Percentiles rank a stretch among this genome's conserved stretches.
These are phyloP conservation scores for Athelia psychrophila DNA, from an alignment of 1,284 basidiomycete genomes.

Conservation along the genomic window DNA sequence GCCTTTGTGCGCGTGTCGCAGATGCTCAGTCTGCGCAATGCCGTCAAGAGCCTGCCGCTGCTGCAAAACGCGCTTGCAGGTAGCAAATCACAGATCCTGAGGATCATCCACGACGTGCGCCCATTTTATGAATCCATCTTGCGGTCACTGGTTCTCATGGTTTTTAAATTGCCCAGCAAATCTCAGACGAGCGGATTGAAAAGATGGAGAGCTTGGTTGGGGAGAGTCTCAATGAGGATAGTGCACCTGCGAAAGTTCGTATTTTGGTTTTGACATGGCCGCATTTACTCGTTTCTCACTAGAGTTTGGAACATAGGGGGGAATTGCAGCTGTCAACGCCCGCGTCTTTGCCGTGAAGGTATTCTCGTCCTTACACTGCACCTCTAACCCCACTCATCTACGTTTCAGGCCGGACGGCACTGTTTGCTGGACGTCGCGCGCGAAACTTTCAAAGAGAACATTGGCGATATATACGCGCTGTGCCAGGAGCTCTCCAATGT, in stretches of 20 bases:
- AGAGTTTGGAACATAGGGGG: slow-evolving; percentile 42
- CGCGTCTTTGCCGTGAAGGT: slow-evolving; percentile 85
- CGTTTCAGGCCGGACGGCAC: slow-evolving; percentile 77
- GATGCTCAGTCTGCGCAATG: slow-evolving; percentile 71
- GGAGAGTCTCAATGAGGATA: slow-evolving; percentile 71
- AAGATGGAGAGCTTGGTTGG: slow-evolving; percentile 60
- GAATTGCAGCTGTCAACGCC: slow-evolving; percentile 66
- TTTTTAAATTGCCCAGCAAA: slow-evolving; percentile 46
- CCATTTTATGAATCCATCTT: neutral
- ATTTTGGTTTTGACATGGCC: neutral
- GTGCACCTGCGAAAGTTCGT: slow-evolving; percentile 53
- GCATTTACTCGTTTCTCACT: neutral
- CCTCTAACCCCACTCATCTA: slow-evolving; percentile 1
- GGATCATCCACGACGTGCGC: slow-evolving; percentile 57
- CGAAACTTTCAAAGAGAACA: slow-evolving; percentile 89
- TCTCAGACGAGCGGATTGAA: slow-evolving; percentile 66
- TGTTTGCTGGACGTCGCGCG: slow-evolving; percentile 89
- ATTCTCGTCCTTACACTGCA: slow-evolving; percentile 1
- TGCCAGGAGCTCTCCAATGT: slow-evolving; percentile 55
- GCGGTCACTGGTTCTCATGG: neutral
- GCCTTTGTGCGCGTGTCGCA: slow-evolving; percentile 72
- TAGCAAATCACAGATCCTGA: slow-evolving; percentile 57
- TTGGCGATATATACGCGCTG: slow-evolving; percentile 78
- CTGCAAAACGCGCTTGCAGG: slow-evolving; percentile 61
- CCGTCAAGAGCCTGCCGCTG: slow-evolving; percentile 63